Base-by-base conservation (phyloP, 306 rosid species). In the Ochetophila trinervis region DNA sequence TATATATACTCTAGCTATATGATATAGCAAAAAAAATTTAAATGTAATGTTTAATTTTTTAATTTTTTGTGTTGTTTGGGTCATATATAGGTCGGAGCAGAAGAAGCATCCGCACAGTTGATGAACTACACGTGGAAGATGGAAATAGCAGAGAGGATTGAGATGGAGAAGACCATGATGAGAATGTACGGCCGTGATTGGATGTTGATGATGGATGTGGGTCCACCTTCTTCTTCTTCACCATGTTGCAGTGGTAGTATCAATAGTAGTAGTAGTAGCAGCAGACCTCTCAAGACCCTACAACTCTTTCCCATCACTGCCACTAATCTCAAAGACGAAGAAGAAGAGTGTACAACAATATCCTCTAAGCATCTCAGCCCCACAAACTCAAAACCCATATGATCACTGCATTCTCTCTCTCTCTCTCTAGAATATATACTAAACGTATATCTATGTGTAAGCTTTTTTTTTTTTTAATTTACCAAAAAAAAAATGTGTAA, bases 281-380 rank as follows among this genome's bases (percentile, higher is more conserved):
- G 79, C 36, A 63, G 69, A 53, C 89, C 89, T 42, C 84, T 85
- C 56, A 82, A 81, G 81, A 91, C 98, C 64, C 95, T 91, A 61
- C 83, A 91, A 50, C 92, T 91, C 70, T 91, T 91, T 63, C 98
- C 98, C n/a, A 60, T 84, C 66, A 77, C 86, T 27, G 64, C 85
- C 27, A 52, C 91, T 36, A 75, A 66, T 66, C 79, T 75, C 75
- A 80, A 76, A 87, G 88, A n/a, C n/a, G n/a, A 86, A 73, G 88
- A 27, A 84, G 37, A 73, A 85, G 10, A 84, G 32, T 70, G 76
- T 77, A 77, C 79, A 18, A 11, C 74, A 23, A 20, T 49, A 15
- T 22, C 20, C 14, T 8, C 30, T 16, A 49, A 9, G 14, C 14
- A 19, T 37, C 70, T 52, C 45, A 53, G 66, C 37, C 13, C 51